These are phyloP conservation scores for Candida alai DNA, from an alignment of 805 yeast genomes.

Conservation along the genomic window DNA sequence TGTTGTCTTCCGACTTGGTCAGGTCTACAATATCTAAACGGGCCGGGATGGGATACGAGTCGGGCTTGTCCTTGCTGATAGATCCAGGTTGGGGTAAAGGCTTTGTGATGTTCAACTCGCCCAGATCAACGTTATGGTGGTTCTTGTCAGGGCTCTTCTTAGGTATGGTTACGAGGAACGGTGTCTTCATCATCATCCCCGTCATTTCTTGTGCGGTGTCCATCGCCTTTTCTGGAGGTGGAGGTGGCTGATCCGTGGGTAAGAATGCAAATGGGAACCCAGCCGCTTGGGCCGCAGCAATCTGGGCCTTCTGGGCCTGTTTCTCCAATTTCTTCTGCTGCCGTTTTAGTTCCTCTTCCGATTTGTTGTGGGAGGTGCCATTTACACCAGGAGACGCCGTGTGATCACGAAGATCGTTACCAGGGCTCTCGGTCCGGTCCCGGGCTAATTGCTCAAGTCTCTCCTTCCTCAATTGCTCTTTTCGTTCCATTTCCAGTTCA, in stretches of 20 bases:
- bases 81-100: too few relatives aligned
- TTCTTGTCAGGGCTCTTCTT: neutral
- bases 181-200: constrained; percentile 5
- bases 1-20: too few relatives aligned
- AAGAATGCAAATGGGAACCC: constrained; percentile 11
- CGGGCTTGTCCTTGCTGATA: too few relatives aligned
- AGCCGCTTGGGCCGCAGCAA: constrained; percentile 13
- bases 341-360: constrained; percentile 5
- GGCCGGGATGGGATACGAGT: too few relatives aligned
- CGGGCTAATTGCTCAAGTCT: too few relatives aligned
- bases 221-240: constrained; percentile 4
- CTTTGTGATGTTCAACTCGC: neutral
- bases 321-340: constrained; percentile 9
- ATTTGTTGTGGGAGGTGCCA: too few relatives aligned
- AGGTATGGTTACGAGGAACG: constrained; percentile 2
- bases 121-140: neutral
- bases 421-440: too few relatives aligned
- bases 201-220: constrained; percentile 3
- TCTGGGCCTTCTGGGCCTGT: constrained; percentile 10
- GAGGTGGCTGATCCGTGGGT: constrained; percentile 8
- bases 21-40: too few relatives aligned
- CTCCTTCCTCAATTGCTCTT: constrained; percentile 8
- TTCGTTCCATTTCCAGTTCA: constrained; percentile 6
- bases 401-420: too few relatives aligned
- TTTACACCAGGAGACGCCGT: too few relatives aligned